Evolutionary conservation across 1,284 basidiomycete genomes (phyloP), one percentile per base, ranked within the genome.

Genomic region (Cryptococcus sp.): DNA sequence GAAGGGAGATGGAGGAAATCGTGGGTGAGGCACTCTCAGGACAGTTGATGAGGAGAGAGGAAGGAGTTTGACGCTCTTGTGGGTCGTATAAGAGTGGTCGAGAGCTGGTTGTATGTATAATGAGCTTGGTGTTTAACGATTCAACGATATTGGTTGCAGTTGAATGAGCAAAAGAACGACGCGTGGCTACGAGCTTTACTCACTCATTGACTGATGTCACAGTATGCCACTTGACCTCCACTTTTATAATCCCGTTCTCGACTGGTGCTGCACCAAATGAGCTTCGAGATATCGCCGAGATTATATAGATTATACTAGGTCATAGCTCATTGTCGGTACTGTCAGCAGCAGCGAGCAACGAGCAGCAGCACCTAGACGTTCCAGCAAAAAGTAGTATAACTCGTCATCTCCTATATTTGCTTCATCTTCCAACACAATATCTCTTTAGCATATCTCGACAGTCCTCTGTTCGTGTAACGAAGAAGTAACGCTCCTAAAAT

Each of bases 151-250:
- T 7, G 13, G 19, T 15, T 19, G 38, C n/a, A 38, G 25, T 26
- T 34, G 38, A 16, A 38, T 16, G 39, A 50, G 49, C 39, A n/a
- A 44, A 44, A 44, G 41, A 51, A 62, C 60, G 63, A 64, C 59
- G 63, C 63, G 63, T 64, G 63, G 57, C 53, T 55, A 50, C 22
- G n/a, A 29, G 16, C 13, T 40, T 29, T 10, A 7, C 40, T 20
- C 8, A 6, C 16, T 22, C 47, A 40, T 44, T 6, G 10, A n/a
- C 10, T n/a, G 23, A 34, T 29, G 37, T 39, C 38, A 26, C 37
- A 5, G 39, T 41, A 46, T 59, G 63, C 61, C 61, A 65, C 63
- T 56, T 19, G 16, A 29, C 48, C 39, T 44, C 40, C 54, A 45
- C 54, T 20, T 37, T 39, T 20, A 49, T 40, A 55, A 25, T 6